A percentile compares a stretch with the other conserved stretches of the same genome.
phyloP scores from a whole-genome alignment of 352 stramenopile genomes.

The Globisporangium alternatum region DNA sequence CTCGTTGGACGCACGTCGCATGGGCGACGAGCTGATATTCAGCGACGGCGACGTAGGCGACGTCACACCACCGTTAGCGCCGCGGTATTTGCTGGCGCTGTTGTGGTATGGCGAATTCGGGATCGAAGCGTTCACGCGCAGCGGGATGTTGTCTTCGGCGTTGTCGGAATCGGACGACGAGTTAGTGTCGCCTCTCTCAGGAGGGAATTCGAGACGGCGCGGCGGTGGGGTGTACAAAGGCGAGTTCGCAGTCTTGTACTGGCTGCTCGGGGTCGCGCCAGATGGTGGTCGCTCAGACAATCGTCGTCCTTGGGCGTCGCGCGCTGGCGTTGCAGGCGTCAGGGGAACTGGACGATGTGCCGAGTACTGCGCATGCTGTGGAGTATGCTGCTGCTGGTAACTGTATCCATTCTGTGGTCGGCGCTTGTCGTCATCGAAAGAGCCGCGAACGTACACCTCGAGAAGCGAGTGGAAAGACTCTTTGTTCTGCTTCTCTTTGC shows the following conservation, averaged over 20 bases:
- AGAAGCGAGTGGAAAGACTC: constrained; percentile 63
- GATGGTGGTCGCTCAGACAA: constrained; percentile 9
- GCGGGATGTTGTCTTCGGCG: constrained; percentile 26
- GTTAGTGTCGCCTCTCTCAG: constrained; percentile 13
- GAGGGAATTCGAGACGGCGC: constrained; percentile 20
- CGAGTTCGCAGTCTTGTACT: constrained; percentile 10
- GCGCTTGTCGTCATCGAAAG: constrained; percentile 40
- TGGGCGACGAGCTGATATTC: constrained; percentile 23
- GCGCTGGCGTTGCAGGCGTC: constrained; percentile 6
- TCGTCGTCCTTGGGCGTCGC: background rate
- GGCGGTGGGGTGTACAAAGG: constrained; percentile 5
- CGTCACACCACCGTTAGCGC: background rate
- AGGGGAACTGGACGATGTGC: constrained; percentile 8
- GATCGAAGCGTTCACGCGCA: constrained; percentile 18
- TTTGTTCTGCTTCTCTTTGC: constrained; percentile 59
- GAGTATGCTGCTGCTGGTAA: constrained; percentile 13
- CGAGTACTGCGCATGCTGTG: constrained; percentile 5
- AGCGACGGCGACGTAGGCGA: constrained; percentile 20
- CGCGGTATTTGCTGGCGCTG: constrained; percentile 2
- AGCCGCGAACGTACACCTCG: constrained; percentile 63
- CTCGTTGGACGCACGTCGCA: constrained; percentile 19
- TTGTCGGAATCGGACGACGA: constrained; percentile 60
- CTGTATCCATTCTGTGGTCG: constrained; percentile 3
- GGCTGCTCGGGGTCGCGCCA: background rate
- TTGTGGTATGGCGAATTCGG: constrained; percentile 16